phyloP scores from a whole-genome alignment of 495 filamentous ascomycete genomes.

The Podospora appendiculata region DNA sequence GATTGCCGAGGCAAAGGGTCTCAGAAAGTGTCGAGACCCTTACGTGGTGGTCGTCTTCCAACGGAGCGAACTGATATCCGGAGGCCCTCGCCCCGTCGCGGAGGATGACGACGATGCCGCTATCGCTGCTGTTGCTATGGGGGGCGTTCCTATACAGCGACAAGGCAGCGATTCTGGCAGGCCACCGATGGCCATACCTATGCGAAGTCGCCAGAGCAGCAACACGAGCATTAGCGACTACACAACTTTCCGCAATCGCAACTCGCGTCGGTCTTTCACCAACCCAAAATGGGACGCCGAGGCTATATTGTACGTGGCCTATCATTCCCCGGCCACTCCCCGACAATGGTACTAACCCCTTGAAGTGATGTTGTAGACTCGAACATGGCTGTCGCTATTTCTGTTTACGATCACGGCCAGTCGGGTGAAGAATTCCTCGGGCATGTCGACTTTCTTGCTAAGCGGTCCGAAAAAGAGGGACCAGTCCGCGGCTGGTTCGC shows the following conservation, averaged over 20 bases:
- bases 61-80: constrained; percentile 90
- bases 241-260: constrained; percentile 55
- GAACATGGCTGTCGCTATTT: constrained; percentile 85
- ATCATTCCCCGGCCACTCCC: background rate
- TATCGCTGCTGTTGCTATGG: constrained; percentile 35
- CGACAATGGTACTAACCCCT: constrained; percentile 22
- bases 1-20: constrained; percentile 73
- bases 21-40: constrained; percentile 75
- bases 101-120: constrained; percentile 42
- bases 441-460: constrained; percentile 71
- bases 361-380: constrained; percentile 87
- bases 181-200: constrained; percentile 80
- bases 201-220: constrained; percentile 91
- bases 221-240: constrained; percentile 73
- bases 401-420: constrained; percentile 76
- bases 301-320: constrained; percentile 73
- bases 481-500: constrained; percentile 80
- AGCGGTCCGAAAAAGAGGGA: constrained; percentile 50
- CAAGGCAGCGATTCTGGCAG: constrained; percentile 68
- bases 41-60: constrained; percentile 98
- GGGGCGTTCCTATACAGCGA: constrained; percentile 54
- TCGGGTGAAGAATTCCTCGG: constrained; percentile 86
- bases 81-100: constrained; percentile 53
- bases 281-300: constrained; percentile 95
- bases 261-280: constrained; percentile 55